A percentile compares a stretch with the other conserved stretches of the same genome.
phyloP scores from a whole-genome alignment of 345 rosid species.

The Salix arbutifolia region DNA sequence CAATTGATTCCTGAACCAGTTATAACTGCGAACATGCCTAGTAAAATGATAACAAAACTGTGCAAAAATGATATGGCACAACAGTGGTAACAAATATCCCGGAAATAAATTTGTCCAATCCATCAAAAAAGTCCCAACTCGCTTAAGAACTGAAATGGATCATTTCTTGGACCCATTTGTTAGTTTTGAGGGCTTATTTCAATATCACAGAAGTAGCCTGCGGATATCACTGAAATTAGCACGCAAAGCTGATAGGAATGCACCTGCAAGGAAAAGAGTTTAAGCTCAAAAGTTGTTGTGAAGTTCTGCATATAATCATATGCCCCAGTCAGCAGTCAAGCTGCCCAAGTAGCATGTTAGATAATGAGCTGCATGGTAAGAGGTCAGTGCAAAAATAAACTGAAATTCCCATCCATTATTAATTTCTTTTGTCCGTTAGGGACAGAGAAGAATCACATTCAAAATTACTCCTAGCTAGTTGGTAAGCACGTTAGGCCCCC shows the following conservation, averaged over 20 bases:
- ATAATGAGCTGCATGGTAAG: neutral
- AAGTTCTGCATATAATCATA: neutral
- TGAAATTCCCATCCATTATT: neutral
- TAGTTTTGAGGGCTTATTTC: neutral
- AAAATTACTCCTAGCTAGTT: neutral
- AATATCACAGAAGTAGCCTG: conserved; percentile 63
- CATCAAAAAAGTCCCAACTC: conserved; percentile 3
- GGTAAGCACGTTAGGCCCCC: neutral
- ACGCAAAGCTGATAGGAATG: conserved; percentile 60
- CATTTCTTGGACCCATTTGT: neutral
- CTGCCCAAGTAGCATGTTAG: neutral
- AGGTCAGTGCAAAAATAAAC: no score
- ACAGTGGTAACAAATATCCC: neutral
- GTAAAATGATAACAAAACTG: conserved; percentile 20
- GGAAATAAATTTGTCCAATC: neutral
- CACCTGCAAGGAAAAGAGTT: conserved; percentile 49
- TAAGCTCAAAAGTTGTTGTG: neutral
- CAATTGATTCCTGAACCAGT: neutral
- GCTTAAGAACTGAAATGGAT: conserved; percentile 5
- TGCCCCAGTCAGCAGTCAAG: neutral
- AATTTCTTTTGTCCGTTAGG: neutral
- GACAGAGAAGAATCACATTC: neutral
- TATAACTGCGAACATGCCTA: neutral
- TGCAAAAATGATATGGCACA: conserved; percentile 5
- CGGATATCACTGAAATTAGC: conserved; percentile 70